These are phyloP conservation scores for Syzygium oleosum DNA, from an alignment of 345 rosid species.

Conservation along the genomic window DNA sequence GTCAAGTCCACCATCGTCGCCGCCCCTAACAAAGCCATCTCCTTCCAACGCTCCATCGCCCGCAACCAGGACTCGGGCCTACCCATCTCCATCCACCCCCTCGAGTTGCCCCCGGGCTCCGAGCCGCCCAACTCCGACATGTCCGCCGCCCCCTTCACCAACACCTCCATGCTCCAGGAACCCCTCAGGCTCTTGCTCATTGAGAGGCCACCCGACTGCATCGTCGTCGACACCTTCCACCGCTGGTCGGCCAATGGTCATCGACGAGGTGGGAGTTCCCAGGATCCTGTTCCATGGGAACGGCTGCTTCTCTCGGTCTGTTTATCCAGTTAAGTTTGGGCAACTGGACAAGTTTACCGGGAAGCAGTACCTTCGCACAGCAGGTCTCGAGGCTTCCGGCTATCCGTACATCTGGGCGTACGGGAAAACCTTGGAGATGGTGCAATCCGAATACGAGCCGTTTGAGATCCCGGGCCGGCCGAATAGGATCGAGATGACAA, in stretches of 20 bases:
- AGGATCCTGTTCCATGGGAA: constrained; percentile 26
- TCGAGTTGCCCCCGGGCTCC: constrained; percentile 2
- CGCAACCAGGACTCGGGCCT: constrained; percentile 10
- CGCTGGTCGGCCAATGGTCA: constrained; percentile 15
- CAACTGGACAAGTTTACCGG: no score
- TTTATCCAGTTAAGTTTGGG: no score
- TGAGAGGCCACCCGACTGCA: constrained; percentile 11
- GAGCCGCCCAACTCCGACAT: constrained; percentile 12
- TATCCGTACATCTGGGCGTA: no score
- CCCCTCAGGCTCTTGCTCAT: constrained; percentile 7
- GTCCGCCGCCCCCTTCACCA: constrained; percentile 9
- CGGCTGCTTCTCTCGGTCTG: constrained; percentile 25
- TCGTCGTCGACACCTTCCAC: constrained; percentile 27
- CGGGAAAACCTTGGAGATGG: constrained; percentile 1
- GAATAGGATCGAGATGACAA: constrained; percentile 22
- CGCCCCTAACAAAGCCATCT: constrained; percentile 12
- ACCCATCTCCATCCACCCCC: constrained; percentile 11
- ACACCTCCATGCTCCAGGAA: constrained; percentile 20
- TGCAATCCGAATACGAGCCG: constrained; percentile 26
- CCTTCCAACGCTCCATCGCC: constrained; percentile 10
- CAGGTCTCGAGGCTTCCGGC: no score
- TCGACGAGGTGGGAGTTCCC: constrained; percentile 10
- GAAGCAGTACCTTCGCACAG: no score
- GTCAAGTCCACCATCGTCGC: constrained; percentile 15
- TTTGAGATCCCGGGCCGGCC: constrained; percentile 35